These are phyloP conservation scores for Lecanicillium sp. DNA, from an alignment of 2,329 filamentous ascomycete species.

Conservation along the genomic window DNA sequence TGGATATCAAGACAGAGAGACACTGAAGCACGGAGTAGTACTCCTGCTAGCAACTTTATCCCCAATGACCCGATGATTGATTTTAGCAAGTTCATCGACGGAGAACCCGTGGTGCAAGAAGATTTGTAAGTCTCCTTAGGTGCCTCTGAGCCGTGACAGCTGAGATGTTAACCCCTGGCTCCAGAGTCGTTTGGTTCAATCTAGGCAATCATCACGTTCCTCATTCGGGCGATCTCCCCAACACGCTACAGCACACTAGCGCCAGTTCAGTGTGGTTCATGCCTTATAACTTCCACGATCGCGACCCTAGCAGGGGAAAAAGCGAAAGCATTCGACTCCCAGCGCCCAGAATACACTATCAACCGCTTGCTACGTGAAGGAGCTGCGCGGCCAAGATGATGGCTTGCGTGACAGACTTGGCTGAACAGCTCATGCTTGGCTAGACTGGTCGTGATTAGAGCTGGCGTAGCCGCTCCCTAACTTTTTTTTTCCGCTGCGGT, in stretches of 20 bases:
- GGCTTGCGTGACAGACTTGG: too few relatives aligned
- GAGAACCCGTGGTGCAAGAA: conserved; percentile 26
- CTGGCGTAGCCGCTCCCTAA: too few relatives aligned
- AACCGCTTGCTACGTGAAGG: too few relatives aligned
- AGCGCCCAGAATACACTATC: neutral
- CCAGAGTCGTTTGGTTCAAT: conserved; percentile 41
- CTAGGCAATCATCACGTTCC: conserved; percentile 51
- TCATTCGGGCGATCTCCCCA: conserved; percentile 39
- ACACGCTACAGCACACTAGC: conserved; percentile 28
- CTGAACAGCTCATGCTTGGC: too few relatives aligned
- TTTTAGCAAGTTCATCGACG: conserved; percentile 38
- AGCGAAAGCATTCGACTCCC: conserved; percentile 1
- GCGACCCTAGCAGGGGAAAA: conserved; percentile 1
- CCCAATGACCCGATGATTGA: conserved; percentile 37
- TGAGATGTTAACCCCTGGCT: conserved; percentile 20
- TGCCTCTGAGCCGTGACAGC: conserved; percentile 28
- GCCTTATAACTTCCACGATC: conserved; percentile 3
- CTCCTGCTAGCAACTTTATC: conserved; percentile 2
- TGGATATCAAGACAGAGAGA: conserved; percentile 5
- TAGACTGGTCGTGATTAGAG: too few relatives aligned
- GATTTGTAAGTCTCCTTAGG: conserved; percentile 15
- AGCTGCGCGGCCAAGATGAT: too few relatives aligned
- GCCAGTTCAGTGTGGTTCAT: conserved; percentile 12
- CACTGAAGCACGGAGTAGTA: conserved; percentile 1
- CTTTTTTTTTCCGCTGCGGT: too few relatives aligned